These are phyloP conservation scores for Penicillium cataractarum DNA, from an alignment of 495 filamentous ascomycete species.

Conservation along the genomic window DNA sequence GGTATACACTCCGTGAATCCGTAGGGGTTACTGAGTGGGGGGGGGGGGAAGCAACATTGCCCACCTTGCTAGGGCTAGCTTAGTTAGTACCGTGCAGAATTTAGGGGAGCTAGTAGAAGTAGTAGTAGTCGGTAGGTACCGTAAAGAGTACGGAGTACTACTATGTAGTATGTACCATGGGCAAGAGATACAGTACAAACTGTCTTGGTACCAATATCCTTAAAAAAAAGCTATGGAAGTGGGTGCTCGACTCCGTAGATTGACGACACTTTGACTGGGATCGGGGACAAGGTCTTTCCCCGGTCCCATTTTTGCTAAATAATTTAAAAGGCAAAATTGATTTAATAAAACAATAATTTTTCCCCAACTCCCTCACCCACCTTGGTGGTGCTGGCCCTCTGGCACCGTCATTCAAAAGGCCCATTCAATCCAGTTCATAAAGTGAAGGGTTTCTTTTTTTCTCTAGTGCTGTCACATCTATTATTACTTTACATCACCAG, in stretches of 20 bases:
- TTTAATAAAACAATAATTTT: neutral
- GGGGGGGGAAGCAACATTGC: neutral
- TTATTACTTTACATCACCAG: neutral
- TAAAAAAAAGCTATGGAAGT: conserved; percentile 22
- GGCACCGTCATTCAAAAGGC: conserved; percentile 9
- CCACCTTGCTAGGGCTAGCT: neutral
- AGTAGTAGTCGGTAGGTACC: too few species aligned
- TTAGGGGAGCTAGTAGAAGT: neutral
- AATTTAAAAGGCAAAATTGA: neutral
- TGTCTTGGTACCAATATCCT: neutral
- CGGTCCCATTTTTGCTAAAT: conserved; percentile 6
- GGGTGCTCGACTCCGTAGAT: conserved; percentile 15
- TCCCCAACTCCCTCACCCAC: conserved; percentile 7
- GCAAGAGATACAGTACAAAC: neutral
- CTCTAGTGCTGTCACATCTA: conserved; percentile 1
- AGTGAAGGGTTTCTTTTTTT: neutral
- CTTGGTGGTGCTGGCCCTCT: conserved; percentile 2
- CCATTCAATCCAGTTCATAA: conserved; percentile 7
- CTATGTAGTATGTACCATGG: too few species aligned
- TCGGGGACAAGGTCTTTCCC: conserved; percentile 6
- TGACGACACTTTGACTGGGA: conserved; percentile 3
- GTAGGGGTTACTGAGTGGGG: neutral
- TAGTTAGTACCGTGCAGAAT: neutral
- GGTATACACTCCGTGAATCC: neutral
- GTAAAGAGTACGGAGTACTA: too few species aligned